Evolutionary conservation across 805 yeast genomes (phyloP).

Genomic region (Saccharomyces jurei): DNA sequence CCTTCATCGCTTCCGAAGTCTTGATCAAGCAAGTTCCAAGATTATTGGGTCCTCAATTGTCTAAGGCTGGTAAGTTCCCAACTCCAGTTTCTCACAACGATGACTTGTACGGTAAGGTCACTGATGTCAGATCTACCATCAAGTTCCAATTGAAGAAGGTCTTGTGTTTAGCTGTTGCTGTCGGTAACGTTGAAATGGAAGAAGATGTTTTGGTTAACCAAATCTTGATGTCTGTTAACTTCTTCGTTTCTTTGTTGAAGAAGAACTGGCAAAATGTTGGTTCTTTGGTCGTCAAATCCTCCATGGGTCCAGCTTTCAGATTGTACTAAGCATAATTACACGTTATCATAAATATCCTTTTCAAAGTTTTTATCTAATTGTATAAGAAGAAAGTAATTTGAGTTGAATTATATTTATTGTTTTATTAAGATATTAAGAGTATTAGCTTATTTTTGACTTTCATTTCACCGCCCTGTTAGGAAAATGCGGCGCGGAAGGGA

Average conservation of each 20-base stretch:
- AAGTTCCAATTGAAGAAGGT: slow-evolving; percentile 99
- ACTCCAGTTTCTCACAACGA: slow-evolving; percentile 99
- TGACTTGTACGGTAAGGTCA: slow-evolving; percentile 91
- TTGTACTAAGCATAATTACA: slow-evolving; percentile 62
- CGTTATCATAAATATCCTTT: slow-evolving; percentile 1
- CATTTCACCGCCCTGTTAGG: background rate
- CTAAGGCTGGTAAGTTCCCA: slow-evolving; percentile 99
- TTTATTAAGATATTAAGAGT: background rate
- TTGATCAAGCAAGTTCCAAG: slow-evolving; percentile 99
- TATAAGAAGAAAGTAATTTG: background rate
- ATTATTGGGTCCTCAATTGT: slow-evolving; percentile 98
- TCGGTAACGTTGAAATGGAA: slow-evolving; percentile 99
- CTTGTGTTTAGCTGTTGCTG: slow-evolving; percentile 97
- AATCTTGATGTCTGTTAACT: slow-evolving; percentile 97
- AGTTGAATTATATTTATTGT: background rate
- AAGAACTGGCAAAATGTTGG: slow-evolving; percentile 99
- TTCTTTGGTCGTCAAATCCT: slow-evolving; percentile 95
- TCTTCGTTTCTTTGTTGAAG: slow-evolving; percentile 97
- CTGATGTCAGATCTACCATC: slow-evolving; percentile 97
- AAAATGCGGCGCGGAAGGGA: background rate
- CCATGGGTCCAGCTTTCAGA: slow-evolving; percentile 99
- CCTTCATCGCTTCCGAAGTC: slow-evolving; percentile 98
- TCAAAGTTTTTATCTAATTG: background rate
- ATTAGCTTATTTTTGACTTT: background rate
- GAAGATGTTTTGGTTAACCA: slow-evolving; percentile 94